phyloP scores from a whole-genome alignment of 106 monocot species.

The Allium fistulosum region DNA sequence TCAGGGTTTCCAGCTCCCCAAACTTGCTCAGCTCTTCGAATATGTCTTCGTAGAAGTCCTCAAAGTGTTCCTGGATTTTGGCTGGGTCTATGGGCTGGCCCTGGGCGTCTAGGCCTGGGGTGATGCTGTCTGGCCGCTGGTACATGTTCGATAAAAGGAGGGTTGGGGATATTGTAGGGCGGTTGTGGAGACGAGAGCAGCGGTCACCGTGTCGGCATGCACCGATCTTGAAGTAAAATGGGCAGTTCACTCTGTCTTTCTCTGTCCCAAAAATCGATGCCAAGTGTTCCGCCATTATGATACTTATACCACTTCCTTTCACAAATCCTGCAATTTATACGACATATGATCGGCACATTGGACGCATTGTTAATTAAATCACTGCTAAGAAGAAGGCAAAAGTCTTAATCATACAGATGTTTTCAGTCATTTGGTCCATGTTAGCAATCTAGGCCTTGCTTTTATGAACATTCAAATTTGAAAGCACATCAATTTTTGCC shows the following conservation, averaged over 20 bases:
- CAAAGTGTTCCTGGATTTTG: conserved; percentile 28
- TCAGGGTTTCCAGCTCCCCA: conserved; percentile 65
- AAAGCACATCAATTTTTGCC: no score
- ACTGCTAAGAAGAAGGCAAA: not conserved
- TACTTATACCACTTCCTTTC: not conserved
- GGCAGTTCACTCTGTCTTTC: conserved; percentile 28
- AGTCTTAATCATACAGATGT: no score
- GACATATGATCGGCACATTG: no score
- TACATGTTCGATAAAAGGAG: conserved; percentile 28
- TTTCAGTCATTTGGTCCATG: no score
- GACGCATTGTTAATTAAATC: no score
- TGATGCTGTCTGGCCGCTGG: conserved; percentile 22
- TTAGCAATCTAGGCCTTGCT: no score
- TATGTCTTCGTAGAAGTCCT: conserved; percentile 64
- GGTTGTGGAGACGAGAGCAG: conserved; percentile 23
- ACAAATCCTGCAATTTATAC: not conserved
- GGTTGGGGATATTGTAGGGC: conserved; percentile 19
- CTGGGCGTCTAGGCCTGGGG: conserved; percentile 19
- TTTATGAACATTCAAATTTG: no score
- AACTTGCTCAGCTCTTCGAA: conserved; percentile 69
- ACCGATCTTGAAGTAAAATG: conserved; percentile 25
- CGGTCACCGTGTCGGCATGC: conserved; percentile 27
- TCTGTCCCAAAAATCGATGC: conserved; percentile 28
- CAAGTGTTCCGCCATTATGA: conserved; percentile 21
- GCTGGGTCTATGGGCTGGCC: conserved; percentile 19